These are phyloP conservation scores for Geotrichum fermentans DNA, from an alignment of 1,139 yeast genomes.

Conservation along the genomic window DNA sequence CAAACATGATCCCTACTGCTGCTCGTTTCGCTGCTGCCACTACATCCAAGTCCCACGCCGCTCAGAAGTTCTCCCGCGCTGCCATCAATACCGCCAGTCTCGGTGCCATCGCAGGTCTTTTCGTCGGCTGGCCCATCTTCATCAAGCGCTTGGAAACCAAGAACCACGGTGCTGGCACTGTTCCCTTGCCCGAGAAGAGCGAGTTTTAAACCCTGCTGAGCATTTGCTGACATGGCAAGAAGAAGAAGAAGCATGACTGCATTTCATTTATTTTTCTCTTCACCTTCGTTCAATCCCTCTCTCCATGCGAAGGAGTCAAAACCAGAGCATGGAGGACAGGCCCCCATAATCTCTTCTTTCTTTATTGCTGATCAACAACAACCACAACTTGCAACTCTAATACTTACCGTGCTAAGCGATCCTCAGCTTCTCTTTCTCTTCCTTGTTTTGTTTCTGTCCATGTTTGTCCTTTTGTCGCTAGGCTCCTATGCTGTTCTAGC, in stretches of 20 bases:
- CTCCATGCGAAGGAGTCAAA: too few species aligned
- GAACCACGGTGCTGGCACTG: slow-evolving; percentile 18
- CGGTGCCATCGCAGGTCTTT: slow-evolving; percentile 13
- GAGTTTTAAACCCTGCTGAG: too few species aligned
- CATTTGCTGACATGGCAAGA: too few species aligned
- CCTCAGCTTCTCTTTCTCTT: background rate
- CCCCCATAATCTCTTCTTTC: too few species aligned
- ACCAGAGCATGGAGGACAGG: too few species aligned
- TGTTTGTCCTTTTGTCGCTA: slow-evolving; percentile 6
- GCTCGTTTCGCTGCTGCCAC: slow-evolving; percentile 13
- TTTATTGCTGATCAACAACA: too few species aligned
- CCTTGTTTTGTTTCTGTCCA: background rate
- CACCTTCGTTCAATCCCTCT: too few species aligned
- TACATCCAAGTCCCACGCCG: slow-evolving; percentile 10
- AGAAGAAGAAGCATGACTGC: too few species aligned
- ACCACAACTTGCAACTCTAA: too few species aligned
- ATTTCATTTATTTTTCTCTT: too few species aligned
- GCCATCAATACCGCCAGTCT: slow-evolving; percentile 13
- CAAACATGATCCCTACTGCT: slow-evolving; percentile 18
- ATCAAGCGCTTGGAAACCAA: slow-evolving; percentile 13
- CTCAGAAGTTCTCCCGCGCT: slow-evolving; percentile 3
- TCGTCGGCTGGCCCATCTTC: slow-evolving; percentile 16
- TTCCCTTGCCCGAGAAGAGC: slow-evolving; percentile 13
- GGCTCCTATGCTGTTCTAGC: slow-evolving; percentile 5
- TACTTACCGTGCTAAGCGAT: too few species aligned